phyloP scores from a whole-genome alignment of 106 monocot species.

The Chionographis japonica region DNA sequence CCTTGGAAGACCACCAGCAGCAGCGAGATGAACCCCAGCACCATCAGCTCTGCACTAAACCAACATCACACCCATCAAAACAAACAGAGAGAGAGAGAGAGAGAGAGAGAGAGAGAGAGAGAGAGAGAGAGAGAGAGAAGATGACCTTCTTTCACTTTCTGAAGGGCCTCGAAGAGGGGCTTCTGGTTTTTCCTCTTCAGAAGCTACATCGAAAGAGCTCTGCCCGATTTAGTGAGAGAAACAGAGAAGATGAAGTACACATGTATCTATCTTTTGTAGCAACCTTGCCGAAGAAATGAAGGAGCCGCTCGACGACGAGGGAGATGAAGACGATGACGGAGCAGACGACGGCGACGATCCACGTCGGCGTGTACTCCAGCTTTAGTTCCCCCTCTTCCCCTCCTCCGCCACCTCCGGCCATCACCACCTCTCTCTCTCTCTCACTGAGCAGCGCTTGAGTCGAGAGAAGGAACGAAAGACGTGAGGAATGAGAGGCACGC shows the following conservation, averaged over 20 bases:
- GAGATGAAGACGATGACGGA: conserved; percentile 33
- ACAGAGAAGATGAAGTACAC: too few species aligned
- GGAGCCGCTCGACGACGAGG: conserved; percentile 22
- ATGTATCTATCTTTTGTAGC: background rate
- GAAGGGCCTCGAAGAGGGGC: too few species aligned
- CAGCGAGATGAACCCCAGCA: conserved; percentile 47
- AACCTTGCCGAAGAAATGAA: conserved; percentile 42
- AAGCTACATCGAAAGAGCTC: background rate
- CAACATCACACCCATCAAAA: too few species aligned
- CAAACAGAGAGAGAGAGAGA: too few species aligned
- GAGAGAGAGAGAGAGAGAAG: too few species aligned
- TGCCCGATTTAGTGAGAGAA: background rate
- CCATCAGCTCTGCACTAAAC: conserved; percentile 35
- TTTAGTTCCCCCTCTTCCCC: background rate
- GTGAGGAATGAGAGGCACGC: too few species aligned
- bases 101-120: too few species aligned
- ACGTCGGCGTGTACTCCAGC: conserved; percentile 38
- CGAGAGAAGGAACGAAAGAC: too few species aligned
- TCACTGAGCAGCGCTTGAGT: too few species aligned
- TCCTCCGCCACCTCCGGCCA: too few species aligned
- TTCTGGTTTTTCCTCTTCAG: background rate
- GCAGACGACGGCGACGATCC: conserved; percentile 37
- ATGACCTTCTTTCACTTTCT: background rate
- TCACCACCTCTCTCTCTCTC: too few species aligned
- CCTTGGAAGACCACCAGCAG: conserved; percentile 34